phyloP scores from a whole-genome alignment of 2,329 filamentous ascomycete genomes.

The Cladosporium oxysporum region DNA sequence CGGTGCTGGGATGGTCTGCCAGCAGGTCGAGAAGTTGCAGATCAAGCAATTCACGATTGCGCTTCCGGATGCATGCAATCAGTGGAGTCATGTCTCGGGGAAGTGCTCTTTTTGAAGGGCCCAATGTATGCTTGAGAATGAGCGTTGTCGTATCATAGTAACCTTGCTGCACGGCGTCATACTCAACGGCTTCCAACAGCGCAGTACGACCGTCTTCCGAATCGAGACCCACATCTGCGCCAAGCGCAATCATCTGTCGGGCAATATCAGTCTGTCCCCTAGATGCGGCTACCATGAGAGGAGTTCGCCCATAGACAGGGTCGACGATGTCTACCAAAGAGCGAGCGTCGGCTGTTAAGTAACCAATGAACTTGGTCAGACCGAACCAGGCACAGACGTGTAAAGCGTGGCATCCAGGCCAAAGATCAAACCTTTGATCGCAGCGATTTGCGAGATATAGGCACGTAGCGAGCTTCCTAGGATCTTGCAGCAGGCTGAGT shows the following conservation, averaged over 20 bases:
- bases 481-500: neutral
- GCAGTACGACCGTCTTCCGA: neutral
- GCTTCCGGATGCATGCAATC: neutral
- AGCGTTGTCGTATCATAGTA: neutral
- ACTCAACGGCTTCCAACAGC: neutral
- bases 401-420: neutral
- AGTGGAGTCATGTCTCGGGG: neutral
- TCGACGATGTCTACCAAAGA: neutral
- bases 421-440: neutral
- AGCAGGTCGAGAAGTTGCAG: neutral
- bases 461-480: neutral
- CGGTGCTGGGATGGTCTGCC: neutral
- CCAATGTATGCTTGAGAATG: neutral
- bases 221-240: neutral
- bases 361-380: neutral
- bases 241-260: neutral
- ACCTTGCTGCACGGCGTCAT: neutral
- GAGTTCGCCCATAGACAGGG: constrained; percentile 1
- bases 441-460: neutral
- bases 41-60: neutral
- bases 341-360: neutral
- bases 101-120: no score
- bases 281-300: constrained; percentile 1
- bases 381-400: neutral
- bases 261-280: neutral